These are phyloP conservation scores for Saturnispora besseyi DNA, from an alignment of 805 yeast species.

Conservation along the genomic window DNA sequence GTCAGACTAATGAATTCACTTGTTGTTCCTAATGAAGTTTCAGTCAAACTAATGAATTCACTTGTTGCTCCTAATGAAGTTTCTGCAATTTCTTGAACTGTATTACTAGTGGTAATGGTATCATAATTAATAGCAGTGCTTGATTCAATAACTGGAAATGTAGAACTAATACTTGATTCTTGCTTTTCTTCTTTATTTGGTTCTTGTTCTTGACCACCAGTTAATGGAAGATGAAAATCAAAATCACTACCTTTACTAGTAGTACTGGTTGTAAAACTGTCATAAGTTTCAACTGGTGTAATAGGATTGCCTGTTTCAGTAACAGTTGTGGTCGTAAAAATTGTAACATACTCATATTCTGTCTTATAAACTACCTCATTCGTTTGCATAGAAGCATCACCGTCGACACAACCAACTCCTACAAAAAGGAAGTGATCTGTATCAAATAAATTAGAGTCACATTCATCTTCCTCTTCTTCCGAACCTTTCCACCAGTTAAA, in stretches of 20 bases:
- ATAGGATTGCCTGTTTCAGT: slow-evolving; percentile 4
- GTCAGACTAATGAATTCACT: background rate
- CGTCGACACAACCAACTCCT: slow-evolving; percentile 17
- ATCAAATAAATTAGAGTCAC: slow-evolving; percentile 13
- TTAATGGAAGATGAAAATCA: too few relatives aligned
- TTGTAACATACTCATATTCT: slow-evolving; percentile 4
- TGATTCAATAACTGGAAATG: background rate
- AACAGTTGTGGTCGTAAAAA: slow-evolving; percentile 12
- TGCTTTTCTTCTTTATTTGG: too few relatives aligned
- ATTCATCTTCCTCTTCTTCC: slow-evolving; percentile 15
- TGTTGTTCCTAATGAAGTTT: background rate
- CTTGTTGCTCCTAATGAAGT: background rate
- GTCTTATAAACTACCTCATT: slow-evolving; percentile 5
- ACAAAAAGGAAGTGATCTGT: slow-evolving; percentile 23
- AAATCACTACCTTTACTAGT: too few relatives aligned
- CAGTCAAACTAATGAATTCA: background rate
- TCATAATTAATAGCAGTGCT: background rate
- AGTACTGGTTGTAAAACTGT: background rate
- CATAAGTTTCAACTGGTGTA: background rate
- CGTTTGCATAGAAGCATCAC: background rate
- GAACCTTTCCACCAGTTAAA: slow-evolving; percentile 8
- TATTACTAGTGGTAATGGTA: background rate
- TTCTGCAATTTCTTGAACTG: background rate
- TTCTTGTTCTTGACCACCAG: too few relatives aligned
- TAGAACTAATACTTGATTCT: too few relatives aligned